Evolutionary conservation across 352 stramenopile species (phyloP).

Genomic region (Saprolegnia diclina): DNA sequence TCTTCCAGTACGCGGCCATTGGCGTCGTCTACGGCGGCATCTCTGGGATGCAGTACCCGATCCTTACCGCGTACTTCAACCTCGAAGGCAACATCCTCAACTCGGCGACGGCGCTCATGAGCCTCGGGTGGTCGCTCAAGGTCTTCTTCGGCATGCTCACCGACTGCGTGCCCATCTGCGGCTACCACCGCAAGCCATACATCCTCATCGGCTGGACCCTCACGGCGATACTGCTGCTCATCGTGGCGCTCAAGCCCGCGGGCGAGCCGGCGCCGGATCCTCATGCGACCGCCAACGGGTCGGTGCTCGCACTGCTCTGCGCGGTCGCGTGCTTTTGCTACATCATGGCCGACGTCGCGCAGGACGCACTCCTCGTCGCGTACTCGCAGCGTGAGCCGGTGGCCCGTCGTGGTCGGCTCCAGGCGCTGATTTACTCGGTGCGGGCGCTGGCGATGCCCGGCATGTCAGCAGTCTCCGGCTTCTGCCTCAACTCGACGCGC

Average conservation of each 20-base stretch:
- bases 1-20: conserved; percentile 44
- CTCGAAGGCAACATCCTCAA: conserved; percentile 38
- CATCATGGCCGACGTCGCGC: conserved; percentile 37
- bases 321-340: conserved; percentile 35
- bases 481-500: conserved; percentile 34
- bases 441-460: conserved; percentile 37
- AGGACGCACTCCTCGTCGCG: conserved; percentile 39
- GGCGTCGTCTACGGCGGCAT: conserved; percentile 40
- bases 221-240: neutral
- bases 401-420: conserved; percentile 32
- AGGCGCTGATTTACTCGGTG: conserved; percentile 42
- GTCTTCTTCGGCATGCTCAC: conserved; percentile 22
- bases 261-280: neutral
- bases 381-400: conserved; percentile 39
- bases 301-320: neutral
- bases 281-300: neutral
- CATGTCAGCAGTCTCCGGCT: conserved; percentile 32
- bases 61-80: conserved; percentile 45
- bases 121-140: conserved; percentile 31
- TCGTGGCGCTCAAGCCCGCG: neutral
- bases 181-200: conserved; percentile 15
- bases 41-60: conserved; percentile 36
- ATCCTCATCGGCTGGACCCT: conserved; percentile 9
- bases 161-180: conserved; percentile 14
- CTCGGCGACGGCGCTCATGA: conserved; percentile 42